Percentiles rank a stretch among this genome's conserved stretches.
These are phyloP conservation scores for Candida sanyaensis DNA, from an alignment of 1,139 yeast genomes.

Conservation along the genomic window DNA sequence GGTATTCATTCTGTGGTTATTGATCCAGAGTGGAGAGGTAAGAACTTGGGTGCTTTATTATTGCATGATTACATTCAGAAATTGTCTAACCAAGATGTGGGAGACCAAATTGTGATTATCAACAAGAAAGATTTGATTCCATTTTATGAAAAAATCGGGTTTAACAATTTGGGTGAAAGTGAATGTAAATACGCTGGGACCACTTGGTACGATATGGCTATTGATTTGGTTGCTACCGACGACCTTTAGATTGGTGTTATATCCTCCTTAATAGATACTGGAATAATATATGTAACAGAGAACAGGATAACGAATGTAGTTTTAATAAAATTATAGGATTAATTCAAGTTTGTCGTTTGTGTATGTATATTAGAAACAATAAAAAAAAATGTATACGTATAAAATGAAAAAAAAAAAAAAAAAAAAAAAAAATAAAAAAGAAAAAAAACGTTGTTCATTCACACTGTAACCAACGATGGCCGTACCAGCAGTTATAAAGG, in stretches of 20 bases:
- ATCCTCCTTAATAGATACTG: not conserved
- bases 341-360: not conserved
- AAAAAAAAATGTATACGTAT: not conserved
- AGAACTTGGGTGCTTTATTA: slow-evolving; percentile 78
- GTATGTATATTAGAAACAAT: slow-evolving; percentile 1
- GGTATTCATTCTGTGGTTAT: slow-evolving; percentile 85
- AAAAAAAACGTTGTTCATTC: not conserved
- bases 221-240: slow-evolving; percentile 63
- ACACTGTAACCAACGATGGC: slow-evolving; percentile 7
- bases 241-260: slow-evolving; percentile 26
- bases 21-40: slow-evolving; percentile 76
- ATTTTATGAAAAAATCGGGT: slow-evolving; percentile 81
- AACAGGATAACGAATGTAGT: not conserved
- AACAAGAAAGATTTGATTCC: slow-evolving; percentile 70
- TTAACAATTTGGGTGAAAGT: slow-evolving; percentile 63
- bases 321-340: not conserved
- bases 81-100: slow-evolving; percentile 83
- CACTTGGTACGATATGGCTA: slow-evolving; percentile 67
- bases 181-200: slow-evolving; percentile 60
- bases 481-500: slow-evolving; percentile 45
- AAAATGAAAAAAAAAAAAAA: not conserved
- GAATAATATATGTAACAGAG: not conserved
- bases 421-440: not conserved
- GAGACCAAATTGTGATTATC: slow-evolving; percentile 72
- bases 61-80: slow-evolving; percentile 90